Base-by-base conservation (phyloP, 2,329 filamentous ascomycete species). In the Cadophora luteo-olivacea region DNA sequence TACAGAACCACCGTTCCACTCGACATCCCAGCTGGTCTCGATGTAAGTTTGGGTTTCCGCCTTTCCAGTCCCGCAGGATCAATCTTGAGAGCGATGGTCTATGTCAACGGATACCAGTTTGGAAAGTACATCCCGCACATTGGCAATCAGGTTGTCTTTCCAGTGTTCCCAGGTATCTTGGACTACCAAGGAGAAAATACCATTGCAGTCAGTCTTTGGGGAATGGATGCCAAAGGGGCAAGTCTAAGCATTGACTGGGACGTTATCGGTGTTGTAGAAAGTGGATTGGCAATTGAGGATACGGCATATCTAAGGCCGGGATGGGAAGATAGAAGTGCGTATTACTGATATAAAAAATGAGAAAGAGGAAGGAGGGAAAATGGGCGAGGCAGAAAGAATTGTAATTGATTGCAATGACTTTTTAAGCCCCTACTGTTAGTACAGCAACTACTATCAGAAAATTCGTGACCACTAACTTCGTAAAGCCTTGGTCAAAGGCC, bases 81-180 rank as follows among this genome's bases (percentile, higher is more conserved):
- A 19, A 80, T 81, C 0, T 82, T 86, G 14, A 82, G 88, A 12
- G 85, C 83, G 0, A 82, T 88, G 72, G 75, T 90, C 2, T 90
- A 87, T 66, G 83, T 90, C n/a, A 90, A 90, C 66, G 88, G 88
- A 0, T 90, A 89, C 72, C 87, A 89, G 74, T 90, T 88, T 71
- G 87, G 85, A 1, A 82, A 86, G 8, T 90, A 84, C 73, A 84
- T 86, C 68, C 86, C 87, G 0, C 83, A 85, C 61, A 87, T 90
- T 49, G 88, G 88, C 0, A 85, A 88, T 58, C 87, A 90, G 78
- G 81, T 85, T 19, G 80, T 82, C 19, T 90, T 87, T 72, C 36
- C 49, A 69, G 85, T 90, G 1, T 87, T 86, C 0, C 84, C 85
- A 0, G 87, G 88, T 0, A 80, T 90, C 5, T 76, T 89, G 9